Base-by-base conservation (phyloP, 2,329 filamentous ascomycete species). In the Metarhizium brunneum region DNA sequence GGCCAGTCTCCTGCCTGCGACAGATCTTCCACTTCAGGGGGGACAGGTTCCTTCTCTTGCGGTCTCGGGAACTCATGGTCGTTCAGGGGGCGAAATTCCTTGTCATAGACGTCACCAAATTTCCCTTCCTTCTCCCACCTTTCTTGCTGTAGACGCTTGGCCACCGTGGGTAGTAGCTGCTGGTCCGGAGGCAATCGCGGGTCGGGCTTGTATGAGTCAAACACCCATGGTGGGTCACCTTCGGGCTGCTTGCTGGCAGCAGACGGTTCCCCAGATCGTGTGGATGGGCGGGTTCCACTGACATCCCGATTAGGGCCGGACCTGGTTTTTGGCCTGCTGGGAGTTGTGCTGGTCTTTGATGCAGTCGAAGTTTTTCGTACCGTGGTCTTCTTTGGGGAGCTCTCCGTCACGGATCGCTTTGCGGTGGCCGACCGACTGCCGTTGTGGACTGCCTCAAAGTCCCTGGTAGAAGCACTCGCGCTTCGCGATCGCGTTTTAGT, bases 141-240 rank as follows among this genome's bases (percentile, higher is more conserved):
- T 70, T 96, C 91, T 73, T 96, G 92, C 69, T 94, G 89, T 70
- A 97, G 80, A 55, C 90, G 82, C 65, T 87, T 90, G 13, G 94
- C 94, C 59, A 97, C 91, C 0, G 94, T 97, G 1, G 94, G 94
- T 11, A 99, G 83, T 54, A 99, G 85, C 68, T 99, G 94, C 70
- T 99, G 89, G 59, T 99, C 94, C 0, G 91, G 94, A 6, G 94
- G 94, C 38, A 99, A 77, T 58, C 91, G 86, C 35, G 94, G 94
- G 67, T 99, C 94, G 0, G 94, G 94, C 66, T 95, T 95, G 71
- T 96, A 99, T 72, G 95, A 90, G 25, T 88, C 89, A 49, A 94
- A 83, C 72, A 97, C 82, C 94, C 94, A 99, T 53, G 94, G 94
- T 10, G 94, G 91, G 54, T 97, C 92, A 20, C 94, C 94, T 75